phyloP scores from a whole-genome alignment of 1,139 yeast genomes.

The Candida smagusa region DNA sequence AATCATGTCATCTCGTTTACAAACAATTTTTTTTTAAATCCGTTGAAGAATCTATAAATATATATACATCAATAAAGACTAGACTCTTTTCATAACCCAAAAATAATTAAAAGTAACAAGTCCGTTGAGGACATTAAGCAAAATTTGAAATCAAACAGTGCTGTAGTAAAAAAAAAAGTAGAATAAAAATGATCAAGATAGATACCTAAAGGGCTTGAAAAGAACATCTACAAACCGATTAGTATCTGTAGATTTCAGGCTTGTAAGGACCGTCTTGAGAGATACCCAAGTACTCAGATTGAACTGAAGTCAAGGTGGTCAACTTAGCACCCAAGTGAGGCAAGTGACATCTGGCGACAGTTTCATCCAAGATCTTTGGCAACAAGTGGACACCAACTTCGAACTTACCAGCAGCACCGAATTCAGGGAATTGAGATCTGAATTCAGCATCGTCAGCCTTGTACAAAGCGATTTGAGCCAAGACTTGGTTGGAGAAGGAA shows the following conservation, averaged over 20 bases:
- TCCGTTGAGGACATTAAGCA: constrained; percentile 12
- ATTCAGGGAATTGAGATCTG: constrained; percentile 83
- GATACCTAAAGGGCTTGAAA: constrained; percentile 1
- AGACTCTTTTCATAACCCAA: constrained; percentile 12
- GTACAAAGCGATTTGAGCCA: constrained; percentile 98
- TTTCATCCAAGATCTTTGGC: constrained; percentile 98
- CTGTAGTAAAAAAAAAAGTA: too few species aligned
- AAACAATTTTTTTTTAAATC: constrained; percentile 13
- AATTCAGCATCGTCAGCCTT: constrained; percentile 80
- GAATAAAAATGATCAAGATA: not conserved
- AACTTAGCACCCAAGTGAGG: constrained; percentile 92
- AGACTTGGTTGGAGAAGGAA: constrained; percentile 99
- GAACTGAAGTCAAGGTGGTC: constrained; percentile 72
- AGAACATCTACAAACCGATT: constrained; percentile 17
- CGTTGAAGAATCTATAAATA: constrained; percentile 40
- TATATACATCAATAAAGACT: constrained; percentile 11
- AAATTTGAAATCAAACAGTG: too few species aligned
- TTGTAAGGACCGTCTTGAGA: constrained; percentile 96
- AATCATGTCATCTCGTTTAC: not conserved
- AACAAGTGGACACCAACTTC: constrained; percentile 91
- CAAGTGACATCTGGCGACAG: constrained; percentile 97
- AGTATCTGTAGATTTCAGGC: constrained; percentile 98
- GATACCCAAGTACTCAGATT: constrained; percentile 94
- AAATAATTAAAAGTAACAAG: constrained; percentile 6
- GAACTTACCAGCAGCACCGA: constrained; percentile 90